phyloP scores from a whole-genome alignment of 108 stramenopile genomes.

The Fistulifera pelliculosa region DNA sequence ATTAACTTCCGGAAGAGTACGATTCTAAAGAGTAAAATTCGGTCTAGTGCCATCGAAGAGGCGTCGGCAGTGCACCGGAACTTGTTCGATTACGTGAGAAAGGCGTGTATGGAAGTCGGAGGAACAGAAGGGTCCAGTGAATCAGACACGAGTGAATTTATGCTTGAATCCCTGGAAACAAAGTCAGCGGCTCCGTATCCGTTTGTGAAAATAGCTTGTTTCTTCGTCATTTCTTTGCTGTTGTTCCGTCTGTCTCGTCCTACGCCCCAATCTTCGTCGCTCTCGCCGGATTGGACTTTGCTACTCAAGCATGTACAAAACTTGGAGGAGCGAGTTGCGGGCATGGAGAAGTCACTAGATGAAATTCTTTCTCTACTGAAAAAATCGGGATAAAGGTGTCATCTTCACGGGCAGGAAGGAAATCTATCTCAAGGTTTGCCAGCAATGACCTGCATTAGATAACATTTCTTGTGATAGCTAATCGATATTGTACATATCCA shows the following conservation, averaged over 20 bases:
- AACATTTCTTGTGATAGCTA: too few relatives aligned
- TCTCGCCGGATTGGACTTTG: background rate
- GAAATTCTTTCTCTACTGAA: conserved; percentile 1
- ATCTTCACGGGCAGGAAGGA: background rate
- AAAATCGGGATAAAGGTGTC: background rate
- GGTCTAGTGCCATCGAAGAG: conserved; percentile 51
- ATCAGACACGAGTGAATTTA: too few relatives aligned
- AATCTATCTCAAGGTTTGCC: too few relatives aligned
- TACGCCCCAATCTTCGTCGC: too few relatives aligned
- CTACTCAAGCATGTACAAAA: background rate
- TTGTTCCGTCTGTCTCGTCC: background rate
- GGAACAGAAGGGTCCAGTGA: too few relatives aligned
- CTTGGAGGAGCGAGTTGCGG: conserved; percentile 1
- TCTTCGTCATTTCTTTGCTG: background rate
- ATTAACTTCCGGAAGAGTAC: conserved; percentile 65
- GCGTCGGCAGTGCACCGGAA: conserved; percentile 52
- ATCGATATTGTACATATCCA: too few relatives aligned
- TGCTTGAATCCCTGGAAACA: too few relatives aligned
- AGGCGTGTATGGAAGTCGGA: conserved; percentile 18
- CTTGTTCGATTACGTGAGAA: conserved; percentile 53
- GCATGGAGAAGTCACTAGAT: conserved; percentile 2
- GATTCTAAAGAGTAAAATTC: conserved; percentile 70
- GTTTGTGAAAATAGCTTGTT: background rate
- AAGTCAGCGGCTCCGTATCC: too few relatives aligned
- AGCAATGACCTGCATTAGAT: too few relatives aligned